A percentile compares a stretch with the other conserved stretches of the same genome.
Conservation (phyloP, 768 basidiomycete species). For the Gloeopeniophorella convolvens region DNA sequence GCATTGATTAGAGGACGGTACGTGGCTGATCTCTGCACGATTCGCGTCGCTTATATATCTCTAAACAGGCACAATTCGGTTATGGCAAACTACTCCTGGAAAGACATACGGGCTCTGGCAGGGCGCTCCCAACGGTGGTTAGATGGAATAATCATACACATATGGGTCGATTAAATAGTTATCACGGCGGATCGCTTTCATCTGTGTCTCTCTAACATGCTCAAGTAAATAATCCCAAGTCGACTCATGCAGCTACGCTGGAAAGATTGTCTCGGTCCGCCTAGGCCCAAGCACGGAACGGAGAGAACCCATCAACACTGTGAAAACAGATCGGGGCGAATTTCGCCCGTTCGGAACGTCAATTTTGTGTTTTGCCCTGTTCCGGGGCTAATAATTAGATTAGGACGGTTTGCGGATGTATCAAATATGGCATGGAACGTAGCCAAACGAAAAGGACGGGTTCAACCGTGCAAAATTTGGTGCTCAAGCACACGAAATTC, state of each 20-base stretch:
- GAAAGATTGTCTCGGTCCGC: too few species aligned
- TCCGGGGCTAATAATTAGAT: too few species aligned
- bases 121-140: conserved; percentile 43
- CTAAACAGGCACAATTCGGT: conserved; percentile 74
- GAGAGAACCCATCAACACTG: too few species aligned
- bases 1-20: conserved; percentile 61
- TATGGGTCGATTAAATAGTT: conserved; percentile 11
- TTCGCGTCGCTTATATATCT: conserved; percentile 12
- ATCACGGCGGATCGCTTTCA: conserved; percentile 2
- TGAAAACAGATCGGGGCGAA: too few species aligned
- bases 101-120: conserved; percentile 92
- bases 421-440: too few species aligned
- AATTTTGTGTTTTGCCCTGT: too few species aligned
- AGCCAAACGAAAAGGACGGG: too few species aligned
- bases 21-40: conserved; percentile 22
- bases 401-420: too few species aligned
- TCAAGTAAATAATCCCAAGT: background rate
- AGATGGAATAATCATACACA: background rate
- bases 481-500: too few species aligned
- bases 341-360: too few species aligned
- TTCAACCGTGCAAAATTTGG: too few species aligned
- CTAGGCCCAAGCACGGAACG: too few species aligned
- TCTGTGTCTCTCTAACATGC: conserved; percentile 9
- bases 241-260: background rate
- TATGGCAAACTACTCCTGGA: conserved; percentile 96